Evolutionary conservation across 2,329 filamentous ascomycete species (phyloP).

Genomic region (Colletotrichum abscissum): DNA sequence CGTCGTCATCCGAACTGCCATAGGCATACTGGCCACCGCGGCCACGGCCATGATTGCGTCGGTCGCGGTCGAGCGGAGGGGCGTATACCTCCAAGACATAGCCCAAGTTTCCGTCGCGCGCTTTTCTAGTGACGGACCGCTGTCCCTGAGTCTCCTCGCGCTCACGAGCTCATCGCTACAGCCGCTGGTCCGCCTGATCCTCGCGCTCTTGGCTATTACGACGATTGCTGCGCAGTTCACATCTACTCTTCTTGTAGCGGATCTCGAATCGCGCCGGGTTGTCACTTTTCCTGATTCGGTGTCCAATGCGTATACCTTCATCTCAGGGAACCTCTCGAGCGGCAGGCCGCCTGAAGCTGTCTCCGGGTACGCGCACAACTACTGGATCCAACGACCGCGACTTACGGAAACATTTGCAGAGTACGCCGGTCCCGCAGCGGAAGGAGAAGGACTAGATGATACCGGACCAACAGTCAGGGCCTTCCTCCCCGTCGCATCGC

Average conservation of each 20-base stretch:
- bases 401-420: conserved; percentile 8
- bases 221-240: neutral
- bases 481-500: neutral
- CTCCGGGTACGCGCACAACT: neutral
- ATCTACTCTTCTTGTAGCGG: neutral
- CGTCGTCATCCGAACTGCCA: neutral
- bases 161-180: neutral
- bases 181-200: neutral
- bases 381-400: neutral
- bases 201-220: neutral
- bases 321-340: neutral
- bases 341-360: neutral
- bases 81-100: neutral
- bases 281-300: neutral
- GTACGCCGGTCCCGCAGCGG: neutral
- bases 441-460: neutral
- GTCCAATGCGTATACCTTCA: neutral
- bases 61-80: conserved; percentile 9
- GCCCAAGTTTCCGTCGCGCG: neutral
- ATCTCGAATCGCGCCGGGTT: neutral
- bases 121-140: neutral
- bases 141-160: neutral
- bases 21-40: neutral
- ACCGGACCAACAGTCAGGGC: conserved; percentile 7
- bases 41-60: conserved; percentile 23